These are phyloP conservation scores for Trichosphaerium sp. DNA, from an alignment of 78 protist genomes.

Conservation along the genomic window DNA sequence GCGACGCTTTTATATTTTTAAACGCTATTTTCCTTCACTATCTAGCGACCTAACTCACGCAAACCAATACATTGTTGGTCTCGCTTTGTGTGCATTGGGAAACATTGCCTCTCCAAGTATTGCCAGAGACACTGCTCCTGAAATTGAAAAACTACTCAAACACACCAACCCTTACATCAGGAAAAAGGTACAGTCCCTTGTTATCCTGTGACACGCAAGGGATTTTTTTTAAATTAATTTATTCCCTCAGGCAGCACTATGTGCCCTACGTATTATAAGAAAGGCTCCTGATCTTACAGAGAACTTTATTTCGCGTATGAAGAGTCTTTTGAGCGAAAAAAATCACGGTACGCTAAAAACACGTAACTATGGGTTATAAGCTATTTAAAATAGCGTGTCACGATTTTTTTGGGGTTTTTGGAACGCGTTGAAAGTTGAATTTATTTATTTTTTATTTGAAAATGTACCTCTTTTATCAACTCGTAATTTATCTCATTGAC, in stretches of 20 bases:
- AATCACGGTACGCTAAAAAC: no score
- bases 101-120: slow-evolving; percentile 87
- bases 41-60: slow-evolving; percentile 59
- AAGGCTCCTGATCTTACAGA: slow-evolving; percentile 82
- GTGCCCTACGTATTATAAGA: slow-evolving; percentile 75
- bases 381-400: no score
- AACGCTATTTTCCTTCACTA: neutral
- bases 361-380: no score
- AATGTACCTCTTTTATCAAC: no score
- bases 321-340: slow-evolving; percentile 38
- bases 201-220: neutral
- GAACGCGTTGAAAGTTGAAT: no score
- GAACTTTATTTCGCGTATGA: slow-evolving; percentile 47
- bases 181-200: slow-evolving; percentile 70
- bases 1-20: no score
- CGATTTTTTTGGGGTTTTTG: no score
- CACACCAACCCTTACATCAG: slow-evolving; percentile 72
- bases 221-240: neutral
- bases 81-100: slow-evolving; percentile 88
- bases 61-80: slow-evolving; percentile 79
- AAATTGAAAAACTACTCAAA: slow-evolving; percentile 78
- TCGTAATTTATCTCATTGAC: no score
- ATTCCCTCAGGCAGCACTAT: slow-evolving; percentile 23
- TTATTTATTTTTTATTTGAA: no score
- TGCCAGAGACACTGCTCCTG: slow-evolving; percentile 84